Evolutionary conservation across 768 basidiomycete genomes (phyloP), one percentile per base, ranked within the genome.

Genomic region (Lentinula guzmanii): DNA sequence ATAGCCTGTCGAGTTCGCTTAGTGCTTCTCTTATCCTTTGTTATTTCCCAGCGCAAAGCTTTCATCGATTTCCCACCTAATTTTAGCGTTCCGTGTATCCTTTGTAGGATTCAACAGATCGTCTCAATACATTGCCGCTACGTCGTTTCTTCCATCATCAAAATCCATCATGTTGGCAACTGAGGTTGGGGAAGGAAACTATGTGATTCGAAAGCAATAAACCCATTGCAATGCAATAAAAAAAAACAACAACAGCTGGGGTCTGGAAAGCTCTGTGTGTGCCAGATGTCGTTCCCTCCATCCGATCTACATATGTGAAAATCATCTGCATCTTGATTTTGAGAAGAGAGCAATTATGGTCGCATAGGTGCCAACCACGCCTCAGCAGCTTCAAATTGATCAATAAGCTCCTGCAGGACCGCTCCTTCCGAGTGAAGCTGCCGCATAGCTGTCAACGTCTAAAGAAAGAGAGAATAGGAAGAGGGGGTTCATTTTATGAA

Each of bases 331-430:
- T 13, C 51, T 21, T 33, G 46, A 18, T 16, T 52, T 52, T 52
- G 13, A 1, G 31, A 13, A 52, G 8, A 53, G 35, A 15, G 35
- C 16, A n/a, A 67, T 86, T 79, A 93, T 67, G 91, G 91, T 68
- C 91, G 77, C 91, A 93, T 93, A 64, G 94, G 94, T 65, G 85
- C 86, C 66, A 98, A 79, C 94, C 95, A 98, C 62, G 85, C 86
- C 73, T 99, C 93, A 15, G 96, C 96, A 55, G 87, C 88, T 77
- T 98, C 95, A 76, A 98, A 99, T 77, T 95, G 91, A 74, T 93
- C 90, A 73, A 93, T 91, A 77, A 98, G 76, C 72, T 95, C 93
- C 61, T 84, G 83, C 72, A 90, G 76, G 46, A 95, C 91, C 41
- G 88, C 83, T 51, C 85, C 82, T 73, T 94, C 92, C 51, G 87